These are phyloP conservation scores for Xylariomycetidae sp. DNA, from an alignment of 2,329 filamentous ascomycete species.

Conservation along the genomic window DNA sequence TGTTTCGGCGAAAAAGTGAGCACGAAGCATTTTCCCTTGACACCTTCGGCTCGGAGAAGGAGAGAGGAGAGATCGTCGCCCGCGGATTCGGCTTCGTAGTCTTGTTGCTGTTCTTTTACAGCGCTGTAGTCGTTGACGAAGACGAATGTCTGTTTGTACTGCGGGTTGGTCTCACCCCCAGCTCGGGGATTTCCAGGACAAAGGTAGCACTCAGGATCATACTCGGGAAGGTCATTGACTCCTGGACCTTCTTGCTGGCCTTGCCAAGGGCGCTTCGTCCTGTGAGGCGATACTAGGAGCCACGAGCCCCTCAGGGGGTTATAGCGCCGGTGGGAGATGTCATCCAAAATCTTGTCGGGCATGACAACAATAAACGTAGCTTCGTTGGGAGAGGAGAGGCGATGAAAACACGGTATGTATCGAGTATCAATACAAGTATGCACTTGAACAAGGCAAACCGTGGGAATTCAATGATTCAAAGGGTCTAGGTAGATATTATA, in stretches of 20 bases:
- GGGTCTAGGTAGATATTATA: too few species aligned
- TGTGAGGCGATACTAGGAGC: conserved; percentile 91
- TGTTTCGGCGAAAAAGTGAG: conserved; percentile 90
- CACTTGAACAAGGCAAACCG: too few species aligned
- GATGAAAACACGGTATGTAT: too few species aligned
- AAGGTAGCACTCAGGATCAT: conserved; percentile 89
- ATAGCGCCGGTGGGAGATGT: conserved; percentile 93
- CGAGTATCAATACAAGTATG: too few species aligned
- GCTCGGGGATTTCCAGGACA: conserved; percentile 90
- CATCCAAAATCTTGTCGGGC: conserved; percentile 76
- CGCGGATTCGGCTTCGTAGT: conserved; percentile 53
- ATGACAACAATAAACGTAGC: conserved; percentile 45
- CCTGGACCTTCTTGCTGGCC: conserved; percentile 71
- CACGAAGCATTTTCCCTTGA: conserved; percentile 95
- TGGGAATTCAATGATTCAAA: too few species aligned
- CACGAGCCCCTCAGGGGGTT: conserved; percentile 88
- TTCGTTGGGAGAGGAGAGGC: too few species aligned
- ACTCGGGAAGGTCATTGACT: conserved; percentile 67
- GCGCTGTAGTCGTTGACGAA: conserved; percentile 98
- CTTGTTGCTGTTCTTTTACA: conserved; percentile 86
- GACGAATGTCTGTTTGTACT: conserved; percentile 82
- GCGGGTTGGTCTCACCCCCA: conserved; percentile 78
- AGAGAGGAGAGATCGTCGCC: conserved; percentile 62
- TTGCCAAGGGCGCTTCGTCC: conserved; percentile 97
- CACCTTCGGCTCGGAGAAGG: conserved; percentile 76